phyloP scores from a whole-genome alignment of 2,329 filamentous ascomycete genomes.

The Pseudopyricularia javanii region DNA sequence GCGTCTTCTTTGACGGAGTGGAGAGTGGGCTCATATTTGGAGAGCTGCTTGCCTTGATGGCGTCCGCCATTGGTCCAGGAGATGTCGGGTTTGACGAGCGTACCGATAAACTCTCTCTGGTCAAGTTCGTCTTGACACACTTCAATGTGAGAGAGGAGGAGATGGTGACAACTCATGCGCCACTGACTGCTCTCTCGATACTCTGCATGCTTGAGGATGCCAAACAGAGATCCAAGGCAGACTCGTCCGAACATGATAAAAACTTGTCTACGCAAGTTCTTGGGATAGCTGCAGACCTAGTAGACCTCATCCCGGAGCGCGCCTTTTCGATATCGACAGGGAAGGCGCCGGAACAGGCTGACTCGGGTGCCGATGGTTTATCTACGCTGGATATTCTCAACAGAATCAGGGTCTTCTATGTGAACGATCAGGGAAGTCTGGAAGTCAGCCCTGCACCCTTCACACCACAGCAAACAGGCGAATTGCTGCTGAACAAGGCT shows the following conservation, averaged over 20 bases:
- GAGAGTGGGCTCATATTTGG: conserved; percentile 90
- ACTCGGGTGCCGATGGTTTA: conserved; percentile 11
- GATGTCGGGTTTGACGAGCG: conserved; percentile 31
- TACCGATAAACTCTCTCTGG: conserved; percentile 55
- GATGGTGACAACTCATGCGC: conserved; percentile 80
- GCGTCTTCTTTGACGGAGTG: conserved; percentile 93
- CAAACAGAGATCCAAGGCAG: conserved; percentile 19
- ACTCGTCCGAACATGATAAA: conserved; percentile 6
- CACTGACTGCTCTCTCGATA: conserved; percentile 58
- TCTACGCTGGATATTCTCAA: conserved; percentile 37
- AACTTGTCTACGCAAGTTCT: conserved; percentile 20
- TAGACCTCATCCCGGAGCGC: conserved; percentile 53
- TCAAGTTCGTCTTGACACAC: conserved; percentile 69
- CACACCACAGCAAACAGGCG: conserved; percentile 38
- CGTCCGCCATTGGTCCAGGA: conserved; percentile 40
- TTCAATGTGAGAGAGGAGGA: conserved; percentile 96
- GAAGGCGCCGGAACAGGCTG: conserved; percentile 2
- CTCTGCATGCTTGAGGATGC: conserved; percentile 46
- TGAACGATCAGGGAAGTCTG: conserved; percentile 56
- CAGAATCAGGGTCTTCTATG: conserved; percentile 54
- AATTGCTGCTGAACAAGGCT: conserved; percentile 51
- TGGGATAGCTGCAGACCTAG: conserved; percentile 40
- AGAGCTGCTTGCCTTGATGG: conserved; percentile 60
- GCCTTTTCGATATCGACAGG: conserved; percentile 33
- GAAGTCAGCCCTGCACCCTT: conserved; percentile 52